Evolutionary conservation across 768 basidiomycete genomes (phyloP).

Genomic region (Pleurotus pulmonarius): DNA sequence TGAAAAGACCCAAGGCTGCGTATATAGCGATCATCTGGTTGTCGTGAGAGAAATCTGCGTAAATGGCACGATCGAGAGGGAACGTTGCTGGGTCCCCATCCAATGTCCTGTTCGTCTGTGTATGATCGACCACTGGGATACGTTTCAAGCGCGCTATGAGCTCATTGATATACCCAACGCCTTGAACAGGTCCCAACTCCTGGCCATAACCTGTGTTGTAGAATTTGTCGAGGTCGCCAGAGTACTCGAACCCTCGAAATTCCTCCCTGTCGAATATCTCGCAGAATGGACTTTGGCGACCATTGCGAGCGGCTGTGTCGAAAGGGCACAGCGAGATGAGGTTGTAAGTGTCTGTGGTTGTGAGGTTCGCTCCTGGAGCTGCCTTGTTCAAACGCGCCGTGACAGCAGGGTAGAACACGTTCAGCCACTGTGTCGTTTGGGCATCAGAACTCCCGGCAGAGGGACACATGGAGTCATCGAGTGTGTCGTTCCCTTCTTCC

Average conservation of each 20-base stretch:
- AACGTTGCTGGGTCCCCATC: slow-evolving; percentile 62
- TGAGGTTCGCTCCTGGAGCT: slow-evolving; percentile 62
- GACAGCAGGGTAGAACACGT: slow-evolving; percentile 51
- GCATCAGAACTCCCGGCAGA: slow-evolving; percentile 41
- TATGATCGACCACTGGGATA: slow-evolving; percentile 58
- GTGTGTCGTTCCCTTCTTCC: slow-evolving; percentile 66
- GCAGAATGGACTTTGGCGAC: slow-evolving; percentile 61
- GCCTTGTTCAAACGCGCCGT: slow-evolving; percentile 54
- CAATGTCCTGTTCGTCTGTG: slow-evolving; percentile 75
- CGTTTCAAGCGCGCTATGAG: slow-evolving; percentile 77
- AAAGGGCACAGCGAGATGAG: slow-evolving; percentile 79
- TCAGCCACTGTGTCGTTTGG: slow-evolving; percentile 51
- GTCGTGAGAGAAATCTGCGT: slow-evolving; percentile 84
- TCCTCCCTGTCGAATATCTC: slow-evolving; percentile 61
- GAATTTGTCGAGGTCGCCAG: slow-evolving; percentile 72
- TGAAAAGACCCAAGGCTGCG: slow-evolving; percentile 55
- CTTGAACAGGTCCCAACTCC: slow-evolving; percentile 68
- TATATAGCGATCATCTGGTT: slow-evolving; percentile 82
- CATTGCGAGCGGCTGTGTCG: slow-evolving; percentile 57
- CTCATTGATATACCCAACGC: slow-evolving; percentile 87
- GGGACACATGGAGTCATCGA: slow-evolving; percentile 65
- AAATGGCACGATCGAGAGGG: slow-evolving; percentile 61
- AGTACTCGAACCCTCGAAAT: slow-evolving; percentile 66
- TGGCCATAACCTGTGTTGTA: slow-evolving; percentile 77
- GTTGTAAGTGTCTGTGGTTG: slow-evolving; percentile 45